Conservation (phyloP, 495 filamentous ascomycete species). For the Xylaria nigripes region DNA sequence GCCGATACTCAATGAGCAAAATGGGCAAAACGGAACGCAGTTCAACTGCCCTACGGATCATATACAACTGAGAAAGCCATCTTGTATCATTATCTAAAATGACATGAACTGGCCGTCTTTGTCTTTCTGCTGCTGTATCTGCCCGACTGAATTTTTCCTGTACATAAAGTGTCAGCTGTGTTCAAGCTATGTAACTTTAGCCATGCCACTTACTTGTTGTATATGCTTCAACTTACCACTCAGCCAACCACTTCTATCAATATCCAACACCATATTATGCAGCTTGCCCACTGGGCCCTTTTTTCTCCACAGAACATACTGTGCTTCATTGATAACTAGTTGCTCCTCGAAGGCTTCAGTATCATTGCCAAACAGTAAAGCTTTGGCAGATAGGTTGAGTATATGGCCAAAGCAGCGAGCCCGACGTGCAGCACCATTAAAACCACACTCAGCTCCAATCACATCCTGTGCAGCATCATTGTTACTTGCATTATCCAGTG, state of each 20-base stretch:
- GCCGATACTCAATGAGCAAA: not conserved
- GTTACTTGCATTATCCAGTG: not conserved
- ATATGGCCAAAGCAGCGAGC: not conserved
- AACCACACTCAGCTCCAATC: not conserved
- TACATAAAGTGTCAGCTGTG: too few relatives aligned
- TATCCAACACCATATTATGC: not conserved
- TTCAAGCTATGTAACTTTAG: too few relatives aligned
- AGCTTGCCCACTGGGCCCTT: not conserved
- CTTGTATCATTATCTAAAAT: not conserved
- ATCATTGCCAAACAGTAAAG: conserved; percentile 1
- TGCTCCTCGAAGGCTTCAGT: not conserved
- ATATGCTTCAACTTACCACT: not conserved
- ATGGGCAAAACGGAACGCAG: not conserved
- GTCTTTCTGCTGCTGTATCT: not conserved
- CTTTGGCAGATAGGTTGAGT: not conserved
- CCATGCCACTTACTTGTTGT: not conserved
- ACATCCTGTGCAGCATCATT: not conserved
- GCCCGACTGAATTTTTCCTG: not conserved
- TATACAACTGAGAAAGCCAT: not conserved
- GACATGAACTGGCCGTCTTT: not conserved
- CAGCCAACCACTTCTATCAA: not conserved
- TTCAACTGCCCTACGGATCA: not conserved
- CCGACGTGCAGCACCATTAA: not conserved
- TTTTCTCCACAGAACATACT: not conserved
- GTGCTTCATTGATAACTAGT: not conserved